phyloP scores from a whole-genome alignment of 495 filamentous ascomycete genomes.

The Neurospora sp. region DNA sequence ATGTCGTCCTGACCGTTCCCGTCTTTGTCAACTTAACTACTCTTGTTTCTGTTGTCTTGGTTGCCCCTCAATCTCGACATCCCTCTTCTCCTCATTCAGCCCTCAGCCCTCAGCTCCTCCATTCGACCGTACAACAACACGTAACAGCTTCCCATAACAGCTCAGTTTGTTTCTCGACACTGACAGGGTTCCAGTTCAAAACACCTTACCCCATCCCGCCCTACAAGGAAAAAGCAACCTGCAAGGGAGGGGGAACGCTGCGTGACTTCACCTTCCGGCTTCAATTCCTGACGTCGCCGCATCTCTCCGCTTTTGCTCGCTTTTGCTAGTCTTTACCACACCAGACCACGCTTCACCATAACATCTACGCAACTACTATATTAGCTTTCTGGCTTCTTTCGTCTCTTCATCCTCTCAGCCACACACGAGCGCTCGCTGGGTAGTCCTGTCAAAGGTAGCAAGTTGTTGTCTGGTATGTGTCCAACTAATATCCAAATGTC shows the following conservation, averaged over 20 bases:
- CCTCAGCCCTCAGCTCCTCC: not conserved
- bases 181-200: not conserved
- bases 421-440: not conserved
- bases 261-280: not conserved
- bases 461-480: not conserved
- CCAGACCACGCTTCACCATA: not conserved
- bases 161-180: not conserved
- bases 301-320: not conserved
- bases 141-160: not conserved
- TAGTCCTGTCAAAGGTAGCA: not conserved
- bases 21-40: not conserved
- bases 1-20: not conserved
- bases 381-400: not conserved
- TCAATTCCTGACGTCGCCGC: not conserved
- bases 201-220: not conserved
- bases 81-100: not conserved
- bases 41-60: not conserved
- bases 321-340: not conserved
- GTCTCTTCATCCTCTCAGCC: not conserved
- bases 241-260: not conserved
- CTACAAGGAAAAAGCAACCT: not conserved
- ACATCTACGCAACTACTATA: not conserved
- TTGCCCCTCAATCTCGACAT: not conserved
- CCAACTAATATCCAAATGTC: not conserved
- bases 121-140: not conserved